A percentile compares a stretch with the other conserved stretches of the same genome.
phyloP scores from a whole-genome alignment of 768 basidiomycete species.

The Trametes villosa region DNA sequence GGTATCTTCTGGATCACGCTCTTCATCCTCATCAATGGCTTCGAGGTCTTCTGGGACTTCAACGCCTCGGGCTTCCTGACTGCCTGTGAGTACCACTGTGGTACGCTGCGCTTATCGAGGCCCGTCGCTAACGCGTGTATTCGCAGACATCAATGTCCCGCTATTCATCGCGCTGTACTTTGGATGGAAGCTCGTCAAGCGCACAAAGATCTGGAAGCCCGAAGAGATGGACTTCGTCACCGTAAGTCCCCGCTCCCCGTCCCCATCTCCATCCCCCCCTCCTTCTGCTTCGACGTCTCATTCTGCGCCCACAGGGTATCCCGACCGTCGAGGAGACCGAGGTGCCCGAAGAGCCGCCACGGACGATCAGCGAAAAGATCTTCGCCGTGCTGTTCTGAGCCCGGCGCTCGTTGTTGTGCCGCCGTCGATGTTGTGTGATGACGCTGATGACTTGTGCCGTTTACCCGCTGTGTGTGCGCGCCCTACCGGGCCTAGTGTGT shows the following conservation, averaged over 20 bases:
- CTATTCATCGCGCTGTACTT: conserved; percentile 51
- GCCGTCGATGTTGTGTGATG: conserved; percentile 6
- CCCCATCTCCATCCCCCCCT: not conserved
- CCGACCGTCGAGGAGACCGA: conserved; percentile 75
- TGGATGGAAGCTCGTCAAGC: conserved; percentile 48
- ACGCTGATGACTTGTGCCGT: conserved; percentile 5
- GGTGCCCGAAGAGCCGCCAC: conserved; percentile 51
- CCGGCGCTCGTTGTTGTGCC: not conserved
- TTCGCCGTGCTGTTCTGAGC: conserved; percentile 53
- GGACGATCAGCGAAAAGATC: conserved; percentile 54
- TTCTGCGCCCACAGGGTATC: conserved; percentile 44
- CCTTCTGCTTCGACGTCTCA: conserved; percentile 1
- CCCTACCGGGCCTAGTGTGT: conserved; percentile 1
- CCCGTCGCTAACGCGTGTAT: conserved; percentile 7
- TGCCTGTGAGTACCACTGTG: conserved; percentile 40
- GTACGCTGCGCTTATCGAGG: not conserved
- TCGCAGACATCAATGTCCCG: conserved; percentile 48
- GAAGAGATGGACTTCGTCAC: conserved; percentile 75
- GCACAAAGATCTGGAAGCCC: conserved; percentile 53
- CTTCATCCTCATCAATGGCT: conserved; percentile 62
- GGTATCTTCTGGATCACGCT: conserved; percentile 66
- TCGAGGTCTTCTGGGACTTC: conserved; percentile 67
- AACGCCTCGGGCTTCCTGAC: conserved; percentile 55
- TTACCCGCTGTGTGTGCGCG: not conserved
- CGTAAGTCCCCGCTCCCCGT: not conserved